Conservation (phyloP, 1,284 basidiomycete genomes). For the Ganoderma lingzhi region DNA sequence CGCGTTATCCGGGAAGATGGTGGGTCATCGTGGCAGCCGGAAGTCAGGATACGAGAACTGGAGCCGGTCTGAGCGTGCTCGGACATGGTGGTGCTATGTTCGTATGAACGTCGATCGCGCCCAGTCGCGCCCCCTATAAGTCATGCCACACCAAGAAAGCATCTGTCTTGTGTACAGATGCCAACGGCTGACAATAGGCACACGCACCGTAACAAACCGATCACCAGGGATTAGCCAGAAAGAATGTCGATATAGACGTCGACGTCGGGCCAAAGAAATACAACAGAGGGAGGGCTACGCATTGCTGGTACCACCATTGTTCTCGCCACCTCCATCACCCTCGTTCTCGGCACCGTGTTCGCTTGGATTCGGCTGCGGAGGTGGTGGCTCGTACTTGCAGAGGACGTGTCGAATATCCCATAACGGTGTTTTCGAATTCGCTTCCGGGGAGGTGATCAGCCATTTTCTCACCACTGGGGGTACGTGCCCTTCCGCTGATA, state of each 20-base stretch:
- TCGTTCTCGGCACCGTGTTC: slow-evolving; percentile 18
- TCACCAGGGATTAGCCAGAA: neutral
- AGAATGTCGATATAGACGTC: neutral
- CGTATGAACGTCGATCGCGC: neutral
- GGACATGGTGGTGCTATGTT: neutral
- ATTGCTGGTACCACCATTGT: slow-evolving; percentile 9
- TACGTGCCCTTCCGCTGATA: slow-evolving; percentile 72
- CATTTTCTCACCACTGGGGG: slow-evolving; percentile 73
- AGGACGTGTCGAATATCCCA: slow-evolving; percentile 66
- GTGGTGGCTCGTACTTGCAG: slow-evolving; percentile 47
- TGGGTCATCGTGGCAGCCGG: neutral
- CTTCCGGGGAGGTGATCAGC: slow-evolving; percentile 41
- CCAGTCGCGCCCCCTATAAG: slow-evolving; percentile 13
- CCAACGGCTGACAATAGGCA: slow-evolving; percentile 5
- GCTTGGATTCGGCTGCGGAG: slow-evolving; percentile 20
- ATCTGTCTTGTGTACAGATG: neutral
- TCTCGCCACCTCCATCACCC: slow-evolving; percentile 16
- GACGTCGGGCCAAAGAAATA: neutral
- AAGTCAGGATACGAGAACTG: neutral
- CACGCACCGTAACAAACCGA: slow-evolving; percentile 13
- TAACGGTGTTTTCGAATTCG: slow-evolving; percentile 35
- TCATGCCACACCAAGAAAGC: neutral
- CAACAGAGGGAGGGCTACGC: slow-evolving; percentile 6
- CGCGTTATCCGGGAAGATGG: neutral
- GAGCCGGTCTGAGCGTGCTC: neutral